Percentiles rank a stretch among this genome's conserved stretches.
These are phyloP conservation scores for Aspergillus biplanus DNA, from an alignment of 495 filamentous ascomycete genomes.

Conservation along the genomic window DNA sequence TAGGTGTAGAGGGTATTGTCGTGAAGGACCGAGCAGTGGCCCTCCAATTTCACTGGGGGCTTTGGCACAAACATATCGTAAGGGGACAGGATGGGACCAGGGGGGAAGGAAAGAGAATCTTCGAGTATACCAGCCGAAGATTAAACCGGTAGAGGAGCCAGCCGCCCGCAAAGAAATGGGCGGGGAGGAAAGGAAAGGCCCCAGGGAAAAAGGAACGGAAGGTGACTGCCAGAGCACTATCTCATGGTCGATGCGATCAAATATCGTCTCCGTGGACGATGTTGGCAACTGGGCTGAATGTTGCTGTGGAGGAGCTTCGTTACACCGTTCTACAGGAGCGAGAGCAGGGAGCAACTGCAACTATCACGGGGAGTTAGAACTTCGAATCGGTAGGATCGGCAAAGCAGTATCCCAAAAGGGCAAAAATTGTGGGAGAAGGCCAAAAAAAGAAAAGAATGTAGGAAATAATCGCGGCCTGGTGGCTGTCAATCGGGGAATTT, in stretches of 20 bases:
- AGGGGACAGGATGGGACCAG: neutral
- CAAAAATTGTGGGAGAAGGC: conserved; percentile 15
- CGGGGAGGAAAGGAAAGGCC: conserved; percentile 23
- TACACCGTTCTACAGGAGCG: conserved; percentile 14
- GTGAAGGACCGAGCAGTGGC: conserved; percentile 81
- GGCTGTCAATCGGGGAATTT: conserved; percentile 28
- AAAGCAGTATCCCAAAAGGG: neutral
- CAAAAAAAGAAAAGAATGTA: conserved; percentile 15
- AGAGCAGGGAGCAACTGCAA: neutral
- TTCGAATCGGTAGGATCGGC: conserved; percentile 11
- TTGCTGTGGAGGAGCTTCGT: neutral
- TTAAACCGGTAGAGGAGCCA: conserved; percentile 30
- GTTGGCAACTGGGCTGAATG: conserved; percentile 18
- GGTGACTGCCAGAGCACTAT: conserved; percentile 51
- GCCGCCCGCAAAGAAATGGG: conserved; percentile 29
- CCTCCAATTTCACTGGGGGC: conserved; percentile 66
- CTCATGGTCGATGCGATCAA: conserved; percentile 33
- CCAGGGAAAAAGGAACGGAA: conserved; percentile 26
- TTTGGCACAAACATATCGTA: conserved; percentile 63
- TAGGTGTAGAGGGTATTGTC: conserved; percentile 87
- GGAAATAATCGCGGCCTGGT: conserved; percentile 27
- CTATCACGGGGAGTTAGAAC: neutral
- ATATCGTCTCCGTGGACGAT: conserved; percentile 20
- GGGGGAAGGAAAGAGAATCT: conserved; percentile 20
- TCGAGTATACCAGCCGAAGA: conserved; percentile 40